Conservation (phyloP, 345 rosid species). For the Noccaea bulbosa region DNA sequence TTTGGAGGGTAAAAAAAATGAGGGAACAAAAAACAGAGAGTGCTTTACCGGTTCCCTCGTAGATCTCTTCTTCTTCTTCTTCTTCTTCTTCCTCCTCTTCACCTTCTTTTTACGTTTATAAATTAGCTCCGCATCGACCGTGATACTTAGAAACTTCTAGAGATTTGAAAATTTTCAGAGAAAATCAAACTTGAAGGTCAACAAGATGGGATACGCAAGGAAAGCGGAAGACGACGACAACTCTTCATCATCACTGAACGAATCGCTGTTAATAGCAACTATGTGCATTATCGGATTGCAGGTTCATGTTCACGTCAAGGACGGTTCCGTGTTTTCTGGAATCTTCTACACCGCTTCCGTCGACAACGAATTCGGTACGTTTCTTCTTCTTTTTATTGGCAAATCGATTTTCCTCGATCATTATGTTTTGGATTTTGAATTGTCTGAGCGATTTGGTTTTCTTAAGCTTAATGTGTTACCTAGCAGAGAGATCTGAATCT, state of each 20-base stretch:
- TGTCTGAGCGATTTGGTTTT: background rate
- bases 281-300: constrained; percentile 74
- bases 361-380: constrained; percentile 60
- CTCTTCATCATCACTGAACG: constrained; percentile 48
- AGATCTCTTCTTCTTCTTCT: constrained; percentile 1
- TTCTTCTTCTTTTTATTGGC: background rate
- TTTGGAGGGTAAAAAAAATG: background rate
- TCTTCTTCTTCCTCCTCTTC: constrained; percentile 6
- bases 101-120: background rate
- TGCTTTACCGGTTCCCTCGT: constrained; percentile 28
- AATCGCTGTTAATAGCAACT: constrained; percentile 67
- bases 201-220: constrained; percentile 53
- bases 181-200: constrained; percentile 2
- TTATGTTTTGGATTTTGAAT: background rate
- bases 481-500: constrained; percentile 1
- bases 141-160: constrained; percentile 20
- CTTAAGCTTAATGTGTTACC: no score
- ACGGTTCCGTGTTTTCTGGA: constrained; percentile 84
- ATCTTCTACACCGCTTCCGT: constrained; percentile 77
- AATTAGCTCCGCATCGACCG: background rate
- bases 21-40: background rate
- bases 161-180: background rate
- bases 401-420: background rate
- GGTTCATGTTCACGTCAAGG: constrained; percentile 79
- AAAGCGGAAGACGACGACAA: constrained; percentile 47